Conservation (phyloP, 179 eudicot species). For the Drosera spatulata region DNA sequence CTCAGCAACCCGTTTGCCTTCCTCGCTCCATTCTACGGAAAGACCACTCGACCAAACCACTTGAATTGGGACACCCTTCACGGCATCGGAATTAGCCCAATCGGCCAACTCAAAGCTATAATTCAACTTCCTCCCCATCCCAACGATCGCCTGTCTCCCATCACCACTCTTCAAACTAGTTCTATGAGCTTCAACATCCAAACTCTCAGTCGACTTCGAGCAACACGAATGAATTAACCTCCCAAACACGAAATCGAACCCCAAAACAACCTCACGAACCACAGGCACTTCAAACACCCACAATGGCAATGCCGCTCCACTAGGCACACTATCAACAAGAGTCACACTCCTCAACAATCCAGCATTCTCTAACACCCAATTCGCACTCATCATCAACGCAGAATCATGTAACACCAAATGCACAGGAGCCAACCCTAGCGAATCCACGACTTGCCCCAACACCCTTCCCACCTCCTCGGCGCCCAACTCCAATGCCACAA, state of each 20-base stretch:
- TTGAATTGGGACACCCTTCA: slow-evolving; percentile 64
- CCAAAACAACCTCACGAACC: slow-evolving; percentile 50
- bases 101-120: slow-evolving; percentile 61
- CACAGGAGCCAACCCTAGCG: slow-evolving; percentile 61
- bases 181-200: slow-evolving; percentile 60
- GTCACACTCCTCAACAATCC: slow-evolving; percentile 53
- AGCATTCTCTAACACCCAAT: slow-evolving; percentile 63
- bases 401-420: slow-evolving; percentile 86
- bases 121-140: slow-evolving; percentile 62
- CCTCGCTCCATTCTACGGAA: slow-evolving; percentile 58
- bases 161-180: slow-evolving; percentile 55
- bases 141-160: slow-evolving; percentile 54
- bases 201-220: slow-evolving; percentile 19
- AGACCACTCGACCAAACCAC: slow-evolving; percentile 65
- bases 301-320: slow-evolving; percentile 54
- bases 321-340: slow-evolving; percentile 44
- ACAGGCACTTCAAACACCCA: slow-evolving; percentile 45
- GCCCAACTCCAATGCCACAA: slow-evolving; percentile 50
- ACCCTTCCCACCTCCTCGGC: slow-evolving; percentile 60
- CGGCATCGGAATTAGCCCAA: slow-evolving; percentile 54
- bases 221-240: slow-evolving; percentile 50
- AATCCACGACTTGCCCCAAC: slow-evolving; percentile 59
- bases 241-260: slow-evolving; percentile 45
- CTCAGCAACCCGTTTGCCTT: slow-evolving; percentile 46
- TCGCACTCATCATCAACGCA: slow-evolving; percentile 55